A percentile compares a stretch with the other conserved stretches of the same genome.
These are phyloP conservation scores for Blastocystis sp. DNA, from an alignment of 352 stramenopile species.

Conservation along the genomic window DNA sequence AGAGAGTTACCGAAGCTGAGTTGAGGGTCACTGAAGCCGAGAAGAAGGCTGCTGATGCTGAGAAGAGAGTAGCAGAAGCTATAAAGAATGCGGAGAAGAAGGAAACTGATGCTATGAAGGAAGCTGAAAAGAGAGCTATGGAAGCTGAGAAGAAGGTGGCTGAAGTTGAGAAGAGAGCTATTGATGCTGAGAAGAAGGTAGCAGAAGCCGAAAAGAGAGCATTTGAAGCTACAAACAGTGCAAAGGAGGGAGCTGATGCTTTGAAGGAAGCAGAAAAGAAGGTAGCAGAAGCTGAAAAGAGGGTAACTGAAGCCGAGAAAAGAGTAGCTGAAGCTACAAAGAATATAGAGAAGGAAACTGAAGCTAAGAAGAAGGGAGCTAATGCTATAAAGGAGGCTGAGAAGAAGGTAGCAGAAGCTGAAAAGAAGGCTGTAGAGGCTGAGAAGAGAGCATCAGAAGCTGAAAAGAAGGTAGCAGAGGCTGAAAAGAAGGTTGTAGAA, in stretches of 20 bases:
- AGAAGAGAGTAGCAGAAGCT: slow-evolving; percentile 49
- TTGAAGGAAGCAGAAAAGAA: slow-evolving; percentile 21
- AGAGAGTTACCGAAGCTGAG: slow-evolving; percentile 65
- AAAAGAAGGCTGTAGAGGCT: slow-evolving; percentile 62
- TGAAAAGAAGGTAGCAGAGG: slow-evolving; percentile 68
- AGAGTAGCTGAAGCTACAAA: slow-evolving; percentile 46
- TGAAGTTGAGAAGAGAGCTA: slow-evolving; percentile 53
- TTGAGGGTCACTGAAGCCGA: slow-evolving; percentile 15
- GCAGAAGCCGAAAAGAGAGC: slow-evolving; percentile 38
- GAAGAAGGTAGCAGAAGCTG: slow-evolving; percentile 68
- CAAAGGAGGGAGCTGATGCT: slow-evolving; percentile 48
- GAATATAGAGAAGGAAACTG: slow-evolving; percentile 68
- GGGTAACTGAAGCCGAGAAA: slow-evolving; percentile 43
- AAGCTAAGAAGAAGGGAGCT: slow-evolving; percentile 12
- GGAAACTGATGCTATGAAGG: slow-evolving; percentile 23
- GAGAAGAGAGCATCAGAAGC: slow-evolving; percentile 16
- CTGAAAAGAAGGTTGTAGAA: not conserved
- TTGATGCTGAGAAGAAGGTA: slow-evolving; percentile 47
- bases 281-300: slow-evolving; percentile 33
- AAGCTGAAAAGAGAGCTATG: slow-evolving; percentile 60
- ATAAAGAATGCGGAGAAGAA: slow-evolving; percentile 31
- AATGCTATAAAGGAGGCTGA: slow-evolving; percentile 1
- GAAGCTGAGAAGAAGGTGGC: slow-evolving; percentile 69
- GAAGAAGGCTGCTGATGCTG: slow-evolving; percentile 58
- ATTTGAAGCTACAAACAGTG: slow-evolving; percentile 58